Conservation (phyloP, 208 protist genomes). For the Wallacemonas collosoma region DNA sequence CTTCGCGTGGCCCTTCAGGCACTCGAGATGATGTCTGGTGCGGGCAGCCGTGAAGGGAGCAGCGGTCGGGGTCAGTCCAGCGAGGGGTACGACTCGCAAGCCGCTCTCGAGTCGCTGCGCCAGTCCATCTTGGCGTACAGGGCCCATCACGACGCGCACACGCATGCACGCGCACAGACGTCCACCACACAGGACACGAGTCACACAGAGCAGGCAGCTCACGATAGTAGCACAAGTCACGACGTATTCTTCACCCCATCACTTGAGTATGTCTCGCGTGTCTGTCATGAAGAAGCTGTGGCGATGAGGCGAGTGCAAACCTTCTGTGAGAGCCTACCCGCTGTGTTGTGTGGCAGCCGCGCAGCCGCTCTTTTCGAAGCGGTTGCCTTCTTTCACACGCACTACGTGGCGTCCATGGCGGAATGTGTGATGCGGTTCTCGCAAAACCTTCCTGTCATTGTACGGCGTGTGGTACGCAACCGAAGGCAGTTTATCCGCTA, state of each 20-base stretch:
- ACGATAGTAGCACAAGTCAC: no score
- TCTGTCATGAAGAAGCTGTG: slow-evolving; percentile 65
- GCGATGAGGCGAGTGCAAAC: slow-evolving; percentile 64
- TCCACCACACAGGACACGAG: slow-evolving; percentile 15
- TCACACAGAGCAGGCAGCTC: neutral
- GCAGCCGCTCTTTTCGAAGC: slow-evolving; percentile 79
- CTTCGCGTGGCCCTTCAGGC: slow-evolving; percentile 69
- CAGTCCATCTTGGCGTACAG: slow-evolving; percentile 63
- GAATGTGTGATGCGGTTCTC: slow-evolving; percentile 77
- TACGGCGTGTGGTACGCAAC: slow-evolving; percentile 75
- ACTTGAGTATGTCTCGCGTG: slow-evolving; percentile 74
- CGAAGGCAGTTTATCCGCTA: slow-evolving; percentile 52
- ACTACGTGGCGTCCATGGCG: slow-evolving; percentile 71
- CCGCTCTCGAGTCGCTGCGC: slow-evolving; percentile 55
- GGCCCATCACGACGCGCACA: slow-evolving; percentile 21
- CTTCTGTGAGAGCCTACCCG: slow-evolving; percentile 73
- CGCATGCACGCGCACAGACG: neutral
- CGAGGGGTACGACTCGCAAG: slow-evolving; percentile 44
- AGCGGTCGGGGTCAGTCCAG: neutral
- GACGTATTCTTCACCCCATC: slow-evolving; percentile 49
- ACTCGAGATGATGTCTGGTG: slow-evolving; percentile 36
- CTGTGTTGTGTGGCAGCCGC: slow-evolving; percentile 63
- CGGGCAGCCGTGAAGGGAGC: slow-evolving; percentile 13
- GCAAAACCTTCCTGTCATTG: slow-evolving; percentile 79
- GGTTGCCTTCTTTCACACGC: slow-evolving; percentile 77